Base-by-base conservation (phyloP, 1,284 basidiomycete species). In the Crepidotus sp. region DNA sequence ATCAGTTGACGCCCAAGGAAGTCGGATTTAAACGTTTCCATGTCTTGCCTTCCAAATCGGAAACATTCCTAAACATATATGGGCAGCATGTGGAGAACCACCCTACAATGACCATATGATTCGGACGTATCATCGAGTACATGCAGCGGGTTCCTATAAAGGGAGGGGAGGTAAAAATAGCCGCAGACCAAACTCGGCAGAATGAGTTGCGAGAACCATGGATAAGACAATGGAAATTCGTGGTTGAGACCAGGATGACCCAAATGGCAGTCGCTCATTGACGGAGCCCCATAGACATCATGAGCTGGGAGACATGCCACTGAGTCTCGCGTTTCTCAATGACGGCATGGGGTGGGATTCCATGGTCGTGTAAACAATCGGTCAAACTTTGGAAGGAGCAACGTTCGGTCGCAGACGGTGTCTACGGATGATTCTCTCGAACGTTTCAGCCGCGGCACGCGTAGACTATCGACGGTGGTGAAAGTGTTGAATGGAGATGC, bases 401-500 rank as follows among this genome's bases (percentile, higher is more conserved):
- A 46, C 44, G 44, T 46, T 40, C 29, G 21, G 22, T 29, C 31
- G 7, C 17, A 13, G n/a, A 27, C 14, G 4, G 26, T 17, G 25
- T 34, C 22, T 29, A 35, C 26, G 22, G 35, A 36, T 43, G 27
- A 33, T 18, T 9, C 18, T 36, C 26, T 37, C 43, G 36, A 46
- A 42, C 40, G 45, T 41, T 41, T 33, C n/a, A 31, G 24, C 8
- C 10, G 3, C 18, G 19, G 18, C 6, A 27, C 7, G 18, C 9
- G 11, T 9, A 36, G 13, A 24, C 21, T 44, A 33, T 34, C 25
- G 19, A 15, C 27, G 22, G 25, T 13, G 44, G n/a, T 36, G 44
- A 45, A 45, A 46, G 17, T 45, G 44, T 26, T 49, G 50, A 25
- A 52, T 46, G 21, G 80, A 54, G 31, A 82, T 69, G 2, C 77